Evolutionary conservation across 805 yeast genomes (phyloP).

Genomic region (Sungouiella blattae): DNA sequence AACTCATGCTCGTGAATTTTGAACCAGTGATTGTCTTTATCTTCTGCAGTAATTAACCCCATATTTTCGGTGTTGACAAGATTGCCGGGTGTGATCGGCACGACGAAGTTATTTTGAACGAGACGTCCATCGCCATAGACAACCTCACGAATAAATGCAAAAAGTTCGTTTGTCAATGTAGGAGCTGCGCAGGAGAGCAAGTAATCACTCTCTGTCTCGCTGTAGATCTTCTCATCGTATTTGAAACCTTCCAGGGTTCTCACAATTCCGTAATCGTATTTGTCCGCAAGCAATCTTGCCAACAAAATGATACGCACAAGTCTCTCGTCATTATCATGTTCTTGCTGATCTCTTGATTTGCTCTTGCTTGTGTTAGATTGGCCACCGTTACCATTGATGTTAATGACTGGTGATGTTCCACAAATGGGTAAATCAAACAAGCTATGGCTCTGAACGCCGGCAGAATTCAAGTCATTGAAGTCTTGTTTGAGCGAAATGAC

Average conservation of each 20-base stretch:
- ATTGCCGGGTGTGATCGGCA: constrained; percentile 31
- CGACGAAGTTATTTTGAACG: constrained; percentile 37
- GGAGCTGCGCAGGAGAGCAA: constrained; percentile 18
- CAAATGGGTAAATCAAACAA: constrained; percentile 66
- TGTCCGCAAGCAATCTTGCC: constrained; percentile 49
- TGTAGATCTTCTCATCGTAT: constrained; percentile 29
- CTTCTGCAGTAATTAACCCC: constrained; percentile 11
- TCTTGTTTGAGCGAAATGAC: constrained; percentile 51
- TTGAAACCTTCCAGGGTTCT: constrained; percentile 45
- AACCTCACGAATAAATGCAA: constrained; percentile 29
- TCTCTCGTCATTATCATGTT: constrained; percentile 47
- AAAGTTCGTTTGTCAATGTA: constrained; percentile 17
- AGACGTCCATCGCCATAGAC: constrained; percentile 40
- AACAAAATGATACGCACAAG: constrained; percentile 49
- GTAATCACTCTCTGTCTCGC: constrained; percentile 21
- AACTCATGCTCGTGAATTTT: constrained; percentile 11
- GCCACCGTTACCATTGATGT: constrained; percentile 28
- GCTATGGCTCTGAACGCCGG: constrained; percentile 53
- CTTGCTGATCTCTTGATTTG: constrained; percentile 23
- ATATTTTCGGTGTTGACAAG: constrained; percentile 15
- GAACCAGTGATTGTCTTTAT: constrained; percentile 29
- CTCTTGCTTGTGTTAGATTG: constrained; percentile 6
- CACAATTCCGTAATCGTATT: constrained; percentile 53
- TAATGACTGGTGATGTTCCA: constrained; percentile 43
- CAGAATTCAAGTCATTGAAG: constrained; percentile 43